These are phyloP conservation scores for Capsicum rhomboideum DNA, from an alignment of 257 asterid species.

Conservation along the genomic window DNA sequence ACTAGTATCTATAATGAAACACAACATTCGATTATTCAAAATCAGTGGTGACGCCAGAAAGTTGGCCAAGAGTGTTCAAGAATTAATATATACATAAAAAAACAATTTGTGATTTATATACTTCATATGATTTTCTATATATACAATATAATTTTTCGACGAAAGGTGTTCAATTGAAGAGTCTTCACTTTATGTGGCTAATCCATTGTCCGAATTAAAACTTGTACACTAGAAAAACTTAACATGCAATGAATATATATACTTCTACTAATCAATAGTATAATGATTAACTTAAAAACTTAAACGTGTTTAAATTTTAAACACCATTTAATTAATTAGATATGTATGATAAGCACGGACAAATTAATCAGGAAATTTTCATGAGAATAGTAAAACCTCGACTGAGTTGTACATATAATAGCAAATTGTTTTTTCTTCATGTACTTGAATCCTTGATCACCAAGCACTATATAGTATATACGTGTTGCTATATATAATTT, in stretches of 20 bases:
- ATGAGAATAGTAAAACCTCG: not conserved
- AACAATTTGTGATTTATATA: too few relatives aligned
- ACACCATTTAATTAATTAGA: not conserved
- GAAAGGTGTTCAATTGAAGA: too few relatives aligned
- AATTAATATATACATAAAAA: too few relatives aligned
- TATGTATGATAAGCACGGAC: not conserved
- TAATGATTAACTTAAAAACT: not conserved
- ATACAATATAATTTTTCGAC: too few relatives aligned
- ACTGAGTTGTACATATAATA: not conserved
- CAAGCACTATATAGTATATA: not conserved
- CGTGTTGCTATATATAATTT: not conserved
- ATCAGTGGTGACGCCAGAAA: too few relatives aligned
- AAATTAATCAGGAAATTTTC: not conserved
- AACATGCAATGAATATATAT: not conserved
- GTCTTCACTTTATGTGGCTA: too few relatives aligned
- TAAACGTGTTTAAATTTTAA: not conserved
- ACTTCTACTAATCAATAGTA: not conserved
- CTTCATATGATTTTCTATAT: too few relatives aligned
- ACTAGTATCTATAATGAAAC: not conserved
- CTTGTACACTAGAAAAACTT: not conserved
- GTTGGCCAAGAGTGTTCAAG: too few relatives aligned
- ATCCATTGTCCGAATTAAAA: too few relatives aligned
- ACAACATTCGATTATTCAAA: too few relatives aligned
- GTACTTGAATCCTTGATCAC: not conserved
- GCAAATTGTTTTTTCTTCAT: not conserved